Evolutionary conservation across 306 rosid genomes (phyloP).

Genomic region (Rosa rugosa): DNA sequence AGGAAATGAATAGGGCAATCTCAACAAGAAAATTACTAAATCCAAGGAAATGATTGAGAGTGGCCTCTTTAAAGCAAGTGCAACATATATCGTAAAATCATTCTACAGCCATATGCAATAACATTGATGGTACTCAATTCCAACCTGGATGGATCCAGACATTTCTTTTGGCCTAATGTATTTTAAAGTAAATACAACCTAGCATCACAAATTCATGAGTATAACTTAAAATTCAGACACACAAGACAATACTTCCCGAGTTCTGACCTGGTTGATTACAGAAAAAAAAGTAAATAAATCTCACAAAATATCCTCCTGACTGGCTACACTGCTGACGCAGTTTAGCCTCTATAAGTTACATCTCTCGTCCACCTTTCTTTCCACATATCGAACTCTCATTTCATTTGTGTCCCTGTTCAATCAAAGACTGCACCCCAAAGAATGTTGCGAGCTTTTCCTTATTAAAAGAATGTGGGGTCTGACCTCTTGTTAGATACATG

Average conservation of each 20-base stretch:
- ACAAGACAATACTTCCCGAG: slow-evolving; percentile 28
- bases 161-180: neutral
- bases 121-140: neutral
- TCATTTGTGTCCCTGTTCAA: slow-evolving; percentile 40
- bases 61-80: neutral
- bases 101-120: neutral
- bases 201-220: slow-evolving; percentile 31
- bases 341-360: slow-evolving; percentile 39
- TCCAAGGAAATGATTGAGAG: neutral
- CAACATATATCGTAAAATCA: neutral
- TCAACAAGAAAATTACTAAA: neutral
- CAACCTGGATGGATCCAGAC: slow-evolving; percentile 15
- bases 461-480: slow-evolving; percentile 46
- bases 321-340: slow-evolving; percentile 41
- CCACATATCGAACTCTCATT: slow-evolving; percentile 41
- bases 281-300: slow-evolving; percentile 19
- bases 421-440: slow-evolving; percentile 51
- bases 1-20: neutral
- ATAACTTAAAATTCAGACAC: slow-evolving; percentile 36
- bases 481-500: slow-evolving; percentile 41
- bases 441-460: slow-evolving; percentile 44
- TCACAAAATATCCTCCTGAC: slow-evolving; percentile 36
- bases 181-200: slow-evolving; percentile 15
- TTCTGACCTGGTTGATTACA: slow-evolving; percentile 35
- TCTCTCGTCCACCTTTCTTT: slow-evolving; percentile 42